Conservation (phyloP, 2,329 filamentous ascomycete genomes). For the Curvularia sp. region DNA sequence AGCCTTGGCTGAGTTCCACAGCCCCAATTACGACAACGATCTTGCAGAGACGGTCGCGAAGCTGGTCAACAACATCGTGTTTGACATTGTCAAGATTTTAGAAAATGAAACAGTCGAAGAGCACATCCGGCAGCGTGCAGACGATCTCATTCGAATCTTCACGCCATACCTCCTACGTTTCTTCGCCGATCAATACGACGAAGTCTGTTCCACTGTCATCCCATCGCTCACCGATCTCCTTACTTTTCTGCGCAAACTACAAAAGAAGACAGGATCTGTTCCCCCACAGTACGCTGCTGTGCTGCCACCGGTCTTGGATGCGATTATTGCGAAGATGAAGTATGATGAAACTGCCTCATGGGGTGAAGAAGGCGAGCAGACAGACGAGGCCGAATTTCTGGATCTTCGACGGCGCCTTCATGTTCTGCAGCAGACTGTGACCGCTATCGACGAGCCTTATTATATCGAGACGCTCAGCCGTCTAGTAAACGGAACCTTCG, state of each 20-base stretch:
- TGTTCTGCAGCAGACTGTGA: constrained; percentile 89
- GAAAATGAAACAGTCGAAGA: constrained; percentile 72
- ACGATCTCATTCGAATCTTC: constrained; percentile 82
- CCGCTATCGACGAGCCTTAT: constrained; percentile 83
- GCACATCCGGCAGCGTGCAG: constrained; percentile 74
- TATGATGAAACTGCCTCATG: constrained; percentile 94
- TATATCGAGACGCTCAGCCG: constrained; percentile 90
- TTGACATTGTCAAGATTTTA: constrained; percentile 85
- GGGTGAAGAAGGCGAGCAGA: constrained; percentile 93
- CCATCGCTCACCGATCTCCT: constrained; percentile 91
- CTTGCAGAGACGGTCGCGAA: constrained; percentile 94
- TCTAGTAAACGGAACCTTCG: constrained; percentile 86
- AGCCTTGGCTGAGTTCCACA: constrained; percentile 78
- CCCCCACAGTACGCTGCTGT: constrained; percentile 79
- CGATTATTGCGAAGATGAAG: constrained; percentile 94
- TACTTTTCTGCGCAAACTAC: constrained; percentile 84
- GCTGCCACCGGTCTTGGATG: constrained; percentile 86
- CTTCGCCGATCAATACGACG: constrained; percentile 97
- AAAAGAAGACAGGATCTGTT: constrained; percentile 68
- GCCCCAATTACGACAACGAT: constrained; percentile 90
- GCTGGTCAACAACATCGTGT: constrained; percentile 87
- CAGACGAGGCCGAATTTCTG: constrained; percentile 96
- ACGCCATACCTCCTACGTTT: constrained; percentile 88
- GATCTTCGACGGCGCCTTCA: constrained; percentile 90
- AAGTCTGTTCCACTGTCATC: constrained; percentile 95